Base-by-base conservation (phyloP, 139 green algal genomes). In the Gonium pectorale region DNA sequence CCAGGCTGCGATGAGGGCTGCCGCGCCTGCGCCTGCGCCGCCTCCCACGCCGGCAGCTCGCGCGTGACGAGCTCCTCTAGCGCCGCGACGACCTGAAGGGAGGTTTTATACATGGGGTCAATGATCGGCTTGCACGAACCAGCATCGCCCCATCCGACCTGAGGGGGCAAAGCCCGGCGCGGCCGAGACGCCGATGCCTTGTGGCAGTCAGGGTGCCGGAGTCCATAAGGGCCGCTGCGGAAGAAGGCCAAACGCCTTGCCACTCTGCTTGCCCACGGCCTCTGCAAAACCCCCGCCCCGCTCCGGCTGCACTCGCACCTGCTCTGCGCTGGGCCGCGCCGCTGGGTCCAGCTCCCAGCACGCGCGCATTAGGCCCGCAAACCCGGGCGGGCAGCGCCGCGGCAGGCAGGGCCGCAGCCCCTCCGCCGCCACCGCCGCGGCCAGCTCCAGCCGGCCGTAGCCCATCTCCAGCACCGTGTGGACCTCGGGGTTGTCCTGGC, bases 381-480 rank as follows among this genome's bases (percentile, higher is more conserved):
- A 83, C 33, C 46, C 63, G 0, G 85, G 79, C 37, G 93, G 92
- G 59, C 46, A 67, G 38, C 29, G 26, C 5, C 68, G 49, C 2
- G 80, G 86, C 75, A 96, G 79, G n/a, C 83, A 91, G 15, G 96
- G 96, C 27, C 95, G 86, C 80, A 99, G 87, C 17, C 95, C 94
- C 81, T 97, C 95, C 49, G 91, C 89, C 19, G 85, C 92, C 67
- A 99, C 92, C 29, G 96, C 96, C 24, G 90, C 92, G 11, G 93
- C 91, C 40, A 99, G 91, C 88, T 99, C 95, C 87, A 96, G 90
- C 54, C 92, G 87, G 44, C 95, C 93, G 87, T 99, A 99, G 15
- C 94, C 94, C 88, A 97, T 94, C 81, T 99, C 95, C 54, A 99
- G 88, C 26, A 98, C 90, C 0, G 96, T 99, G 90, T 99, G 96